A percentile compares a stretch with the other conserved stretches of the same genome.
These are phyloP conservation scores for Solanum aculeatissimum DNA, from an alignment of 305 asterid species.

Conservation along the genomic window DNA sequence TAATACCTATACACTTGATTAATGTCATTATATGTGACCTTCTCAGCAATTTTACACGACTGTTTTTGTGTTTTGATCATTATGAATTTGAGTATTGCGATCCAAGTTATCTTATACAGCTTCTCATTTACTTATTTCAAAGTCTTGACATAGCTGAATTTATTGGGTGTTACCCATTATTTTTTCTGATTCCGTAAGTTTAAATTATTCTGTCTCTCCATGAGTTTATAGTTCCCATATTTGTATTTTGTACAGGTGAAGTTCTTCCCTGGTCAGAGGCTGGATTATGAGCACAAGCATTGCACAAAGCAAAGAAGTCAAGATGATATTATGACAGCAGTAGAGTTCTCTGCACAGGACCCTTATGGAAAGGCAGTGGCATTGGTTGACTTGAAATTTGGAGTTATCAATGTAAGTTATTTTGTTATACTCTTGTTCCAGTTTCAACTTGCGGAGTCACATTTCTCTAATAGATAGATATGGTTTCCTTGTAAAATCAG, in stretches of 20 bases:
- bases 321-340: constrained; percentile 56
- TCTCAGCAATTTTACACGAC: neutral
- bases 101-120: neutral
- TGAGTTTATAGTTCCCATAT: neutral
- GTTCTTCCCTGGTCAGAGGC: constrained; percentile 65
- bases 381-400: constrained; percentile 58
- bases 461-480: neutral
- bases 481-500: constrained; percentile 18
- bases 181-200: neutral
- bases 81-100: neutral
- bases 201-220: neutral
- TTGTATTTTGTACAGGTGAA: constrained; percentile 40
- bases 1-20: neutral
- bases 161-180: neutral
- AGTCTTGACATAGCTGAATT: neutral
- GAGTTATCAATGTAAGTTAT: constrained; percentile 45
- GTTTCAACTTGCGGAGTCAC: neutral
- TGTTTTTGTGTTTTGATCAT: neutral
- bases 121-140: neutral
- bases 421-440: neutral
- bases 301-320: constrained; percentile 42
- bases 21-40: neutral
- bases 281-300: constrained; percentile 61
- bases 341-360: constrained; percentile 59
- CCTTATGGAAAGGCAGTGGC: constrained; percentile 87